Percentiles rank a stretch among this genome's conserved stretches.
phyloP scores from a whole-genome alignment of 2,329 filamentous ascomycete species.

The Cladophialophora psammophila region DNA sequence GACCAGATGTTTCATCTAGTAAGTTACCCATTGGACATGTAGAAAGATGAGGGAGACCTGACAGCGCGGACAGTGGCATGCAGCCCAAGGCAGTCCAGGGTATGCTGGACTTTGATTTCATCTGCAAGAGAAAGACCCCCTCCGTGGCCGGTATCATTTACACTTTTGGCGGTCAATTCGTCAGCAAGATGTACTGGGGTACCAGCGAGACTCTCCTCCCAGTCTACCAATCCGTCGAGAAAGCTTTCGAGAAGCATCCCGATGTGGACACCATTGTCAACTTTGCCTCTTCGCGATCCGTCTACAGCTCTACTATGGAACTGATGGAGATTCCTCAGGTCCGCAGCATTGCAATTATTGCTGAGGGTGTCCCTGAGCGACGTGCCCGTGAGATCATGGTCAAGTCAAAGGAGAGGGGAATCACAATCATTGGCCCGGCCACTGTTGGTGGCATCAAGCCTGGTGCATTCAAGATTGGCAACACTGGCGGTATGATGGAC shows the following conservation, averaged over 20 bases:
- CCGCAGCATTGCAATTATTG: conserved; percentile 99
- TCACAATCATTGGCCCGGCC: conserved; percentile 98
- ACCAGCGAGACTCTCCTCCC: conserved; percentile 98
- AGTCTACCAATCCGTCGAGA: conserved; percentile 92
- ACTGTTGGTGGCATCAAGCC: conserved; percentile 99
- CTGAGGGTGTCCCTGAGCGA: conserved; percentile 97
- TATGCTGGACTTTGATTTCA: conserved; percentile 99
- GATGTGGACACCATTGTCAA: conserved; percentile 99
- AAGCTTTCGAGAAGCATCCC: conserved; percentile 94
- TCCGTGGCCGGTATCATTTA: conserved; percentile 99
- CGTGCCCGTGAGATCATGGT: conserved; percentile 98
- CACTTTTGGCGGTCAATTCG: conserved; percentile 99
- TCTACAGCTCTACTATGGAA: conserved; percentile 98
- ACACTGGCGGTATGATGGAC: conserved; percentile 99
- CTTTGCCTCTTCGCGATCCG: conserved; percentile 98
- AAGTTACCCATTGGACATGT: conserved; percentile 66
- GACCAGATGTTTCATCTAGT: conserved; percentile 99
- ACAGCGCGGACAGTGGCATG: conserved; percentile 70
- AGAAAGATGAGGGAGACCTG: conserved; percentile 35
- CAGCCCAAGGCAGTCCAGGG: conserved; percentile 92
- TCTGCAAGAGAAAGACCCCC: conserved; percentile 97
- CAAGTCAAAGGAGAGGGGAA: conserved; percentile 95
- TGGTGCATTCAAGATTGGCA: conserved; percentile 99
- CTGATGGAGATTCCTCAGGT: conserved; percentile 97
- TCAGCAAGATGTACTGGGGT: conserved; percentile 99